Base-by-base conservation (phyloP, 257 asterid genomes). In the Datura wrightii region DNA sequence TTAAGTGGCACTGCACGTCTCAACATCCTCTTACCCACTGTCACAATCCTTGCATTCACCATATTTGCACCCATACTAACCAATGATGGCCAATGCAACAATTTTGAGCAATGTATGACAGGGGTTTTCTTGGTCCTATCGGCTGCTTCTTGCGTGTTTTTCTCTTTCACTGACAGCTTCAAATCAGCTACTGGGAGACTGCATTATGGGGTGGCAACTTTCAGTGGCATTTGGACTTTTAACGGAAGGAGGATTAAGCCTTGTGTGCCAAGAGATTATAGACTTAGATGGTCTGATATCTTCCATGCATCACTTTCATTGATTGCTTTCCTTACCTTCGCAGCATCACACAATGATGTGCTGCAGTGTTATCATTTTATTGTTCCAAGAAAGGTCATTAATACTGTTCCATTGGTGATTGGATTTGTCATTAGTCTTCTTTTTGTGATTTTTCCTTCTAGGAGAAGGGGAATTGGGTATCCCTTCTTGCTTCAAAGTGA, bases 401-500 rank as follows among this genome's bases (percentile, higher is more conserved):
- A 87, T n/a, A 76, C 85, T 13, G 90, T 88, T 54, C 97, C 93
- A 0, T n/a, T 91, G 56, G 88, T 76, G 24, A 87, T 93, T 0
- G 94, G 94, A 52, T 91, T 89, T 65, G 84, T 87, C 10, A 83
- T 90, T 14, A 88, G 93, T 80, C 70, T 90, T 67, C 90, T 91
- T n/a, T 89, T 92, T 82, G 96, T 93, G 72, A 52, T 93, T 87
- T 89, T 89, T 60, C 94, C 93, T 85, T 93, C 93, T 1, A 84
- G 90, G 60, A 93, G 97, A 71, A 87, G 93, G 86, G 97, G 97
- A 5, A 89, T 93, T 53, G 94, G 94, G 48, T 85, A 89, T 80
- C 93, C 93, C 41, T 90, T 93, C 89, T 89, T 91, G 91, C 89
- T 91, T 86, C 93, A 91, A 84, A 88, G 85, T 84, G 94, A 90